Evolutionary conservation across 345 rosid genomes (phyloP).

Genomic region (Orychophragmus violaceus): DNA sequence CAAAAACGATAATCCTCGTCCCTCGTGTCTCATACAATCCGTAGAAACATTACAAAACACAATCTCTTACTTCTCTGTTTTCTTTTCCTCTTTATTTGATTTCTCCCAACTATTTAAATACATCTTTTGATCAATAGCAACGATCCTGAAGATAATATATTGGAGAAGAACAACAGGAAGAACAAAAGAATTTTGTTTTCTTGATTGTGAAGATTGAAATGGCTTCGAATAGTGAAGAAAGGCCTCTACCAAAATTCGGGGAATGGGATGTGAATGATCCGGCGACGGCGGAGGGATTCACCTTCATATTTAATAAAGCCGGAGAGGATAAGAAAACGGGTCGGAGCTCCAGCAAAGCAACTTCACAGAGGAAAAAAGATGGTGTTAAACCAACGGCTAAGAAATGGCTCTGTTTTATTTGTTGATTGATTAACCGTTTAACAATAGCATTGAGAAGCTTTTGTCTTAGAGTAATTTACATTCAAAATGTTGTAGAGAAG

Average conservation of each 20-base stretch:
- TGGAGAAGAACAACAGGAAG: no score
- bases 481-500: background rate
- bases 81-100: no score
- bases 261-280: conserved; percentile 50
- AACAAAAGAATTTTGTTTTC: conserved; percentile 13
- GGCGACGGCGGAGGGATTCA: conserved; percentile 36
- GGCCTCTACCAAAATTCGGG: conserved; percentile 37
- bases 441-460: background rate
- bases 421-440: background rate
- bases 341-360: conserved; percentile 17
- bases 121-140: no score
- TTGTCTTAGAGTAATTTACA: background rate
- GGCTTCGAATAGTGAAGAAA: conserved; percentile 24
- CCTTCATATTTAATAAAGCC: conserved; percentile 36
- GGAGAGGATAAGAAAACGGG: conserved; percentile 38
- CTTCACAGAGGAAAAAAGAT: conserved; percentile 27
- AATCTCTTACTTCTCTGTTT: no score
- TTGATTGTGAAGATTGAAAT: conserved; percentile 15
- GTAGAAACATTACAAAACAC: no score
- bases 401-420: conserved; percentile 36
- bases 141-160: no score
- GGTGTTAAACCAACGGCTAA: conserved; percentile 17
- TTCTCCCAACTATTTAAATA: no score
- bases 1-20: no score
- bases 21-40: no score